Percentiles rank a stretch among this genome's conserved stretches.
phyloP scores from a whole-genome alignment of 2,329 filamentous ascomycete genomes.

The Botryosphaeria dothidea region DNA sequence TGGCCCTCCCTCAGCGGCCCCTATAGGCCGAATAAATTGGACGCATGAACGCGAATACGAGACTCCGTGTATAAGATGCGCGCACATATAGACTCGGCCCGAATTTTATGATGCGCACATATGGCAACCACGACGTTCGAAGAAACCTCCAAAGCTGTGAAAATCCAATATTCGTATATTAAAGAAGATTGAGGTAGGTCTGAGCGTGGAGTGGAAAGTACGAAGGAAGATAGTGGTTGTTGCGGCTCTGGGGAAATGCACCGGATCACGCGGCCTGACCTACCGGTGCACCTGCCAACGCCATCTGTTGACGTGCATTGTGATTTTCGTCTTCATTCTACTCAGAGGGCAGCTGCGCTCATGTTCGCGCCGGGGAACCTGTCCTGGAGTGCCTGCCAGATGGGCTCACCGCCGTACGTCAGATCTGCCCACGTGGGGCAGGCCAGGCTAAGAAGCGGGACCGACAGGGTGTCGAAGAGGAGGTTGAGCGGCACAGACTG shows the following conservation, averaged over 20 bases:
- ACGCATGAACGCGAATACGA: slow-evolving; percentile 7
- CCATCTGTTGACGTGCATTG: background rate
- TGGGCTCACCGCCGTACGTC: background rate
- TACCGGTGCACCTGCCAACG: background rate
- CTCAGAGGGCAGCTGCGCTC: background rate
- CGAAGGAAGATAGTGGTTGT: background rate
- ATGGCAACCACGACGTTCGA: slow-evolving; percentile 12
- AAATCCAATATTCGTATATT: background rate
- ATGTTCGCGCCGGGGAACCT: background rate
- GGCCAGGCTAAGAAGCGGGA: slow-evolving; percentile 27
- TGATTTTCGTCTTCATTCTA: background rate
- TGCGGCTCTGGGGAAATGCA: background rate
- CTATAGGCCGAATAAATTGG: background rate
- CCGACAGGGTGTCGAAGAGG: slow-evolving; percentile 24
- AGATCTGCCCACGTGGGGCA: slow-evolving; percentile 32
- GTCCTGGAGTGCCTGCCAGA: background rate
- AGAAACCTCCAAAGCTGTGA: background rate
- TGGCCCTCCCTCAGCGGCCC: background rate
- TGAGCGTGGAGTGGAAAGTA: background rate
- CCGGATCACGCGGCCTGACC: background rate
- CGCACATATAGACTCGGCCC: slow-evolving; percentile 12
- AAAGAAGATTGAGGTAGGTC: background rate
- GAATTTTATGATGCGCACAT: slow-evolving; percentile 15
- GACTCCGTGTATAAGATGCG: slow-evolving; percentile 6
- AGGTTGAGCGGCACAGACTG: slow-evolving; percentile 24